A percentile compares a stretch with the other conserved stretches of the same genome.
phyloP scores from a whole-genome alignment of 1,284 basidiomycete species.

The Mycena citricolor region DNA sequence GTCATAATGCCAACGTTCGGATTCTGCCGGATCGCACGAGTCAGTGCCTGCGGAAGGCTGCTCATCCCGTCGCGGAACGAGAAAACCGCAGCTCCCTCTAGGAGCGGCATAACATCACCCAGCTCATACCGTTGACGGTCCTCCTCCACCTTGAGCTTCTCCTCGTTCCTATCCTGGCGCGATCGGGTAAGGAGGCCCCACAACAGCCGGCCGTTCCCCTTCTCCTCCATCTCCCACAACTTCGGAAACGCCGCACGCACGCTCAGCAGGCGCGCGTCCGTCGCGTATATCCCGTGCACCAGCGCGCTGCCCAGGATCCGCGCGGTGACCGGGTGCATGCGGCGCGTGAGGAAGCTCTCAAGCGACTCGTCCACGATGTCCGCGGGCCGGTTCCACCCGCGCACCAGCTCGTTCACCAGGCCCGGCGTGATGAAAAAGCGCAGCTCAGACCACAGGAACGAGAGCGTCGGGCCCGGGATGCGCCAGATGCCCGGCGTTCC shows the following conservation, averaged over 20 bases:
- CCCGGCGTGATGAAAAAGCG: conserved; percentile 52
- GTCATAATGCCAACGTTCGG: conserved; percentile 62
- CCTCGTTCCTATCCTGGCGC: conserved; percentile 22
- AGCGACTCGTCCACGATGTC: conserved; percentile 74
- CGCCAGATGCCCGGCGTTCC: conserved; percentile 42
- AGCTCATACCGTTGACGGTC: conserved; percentile 35
- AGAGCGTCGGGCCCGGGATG: conserved; percentile 48
- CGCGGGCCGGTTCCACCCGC: conserved; percentile 38
- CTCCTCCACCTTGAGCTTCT: conserved; percentile 23
- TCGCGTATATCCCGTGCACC: conserved; percentile 92
- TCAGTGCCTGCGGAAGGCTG: conserved; percentile 63
- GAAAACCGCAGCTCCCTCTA: conserved; percentile 71
- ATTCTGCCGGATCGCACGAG: conserved; percentile 41
- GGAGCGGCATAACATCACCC: conserved; percentile 49
- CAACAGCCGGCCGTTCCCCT: conserved; percentile 67
- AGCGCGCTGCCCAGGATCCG: conserved; percentile 79
- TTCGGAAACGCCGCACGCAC: conserved; percentile 76
- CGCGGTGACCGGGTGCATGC: conserved; percentile 66
- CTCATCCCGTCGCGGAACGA: conserved; percentile 81
- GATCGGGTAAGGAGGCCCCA: conserved; percentile 53
- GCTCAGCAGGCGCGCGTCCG: conserved; percentile 77
- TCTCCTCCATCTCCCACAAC: conserved; percentile 68
- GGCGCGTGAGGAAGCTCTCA: conserved; percentile 73
- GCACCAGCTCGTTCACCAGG: conserved; percentile 60
- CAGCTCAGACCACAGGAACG: conserved; percentile 50